phyloP scores from a whole-genome alignment of 1,284 basidiomycete genomes.

The Ustilago xerochloae region DNA sequence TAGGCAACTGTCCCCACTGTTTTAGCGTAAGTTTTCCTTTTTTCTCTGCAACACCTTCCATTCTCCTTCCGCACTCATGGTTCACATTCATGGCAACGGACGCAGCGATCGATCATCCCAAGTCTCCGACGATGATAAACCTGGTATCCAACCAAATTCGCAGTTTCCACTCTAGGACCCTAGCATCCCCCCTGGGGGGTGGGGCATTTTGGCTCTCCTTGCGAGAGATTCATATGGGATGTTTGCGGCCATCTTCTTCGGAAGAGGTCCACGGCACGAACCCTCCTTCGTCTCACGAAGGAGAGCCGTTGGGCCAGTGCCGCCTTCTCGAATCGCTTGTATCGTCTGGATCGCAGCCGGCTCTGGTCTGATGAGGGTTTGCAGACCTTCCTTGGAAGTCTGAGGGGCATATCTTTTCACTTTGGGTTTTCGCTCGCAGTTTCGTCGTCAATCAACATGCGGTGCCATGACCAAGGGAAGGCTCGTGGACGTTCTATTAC shows the following conservation, averaged over 20 bases:
- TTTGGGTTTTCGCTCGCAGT: not conserved
- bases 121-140: constrained; percentile 66
- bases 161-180: constrained; percentile 69
- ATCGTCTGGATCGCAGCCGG: constrained; percentile 67
- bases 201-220: constrained; percentile 65
- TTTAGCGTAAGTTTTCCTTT: constrained; percentile 28
- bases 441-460: constrained; percentile 10
- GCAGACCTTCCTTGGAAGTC: constrained; percentile 69
- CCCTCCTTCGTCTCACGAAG: constrained; percentile 59
- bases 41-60: not conserved
- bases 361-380: constrained; percentile 68
- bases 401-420: constrained; percentile 49
- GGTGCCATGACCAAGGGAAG: not conserved
- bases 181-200: constrained; percentile 56
- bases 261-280: constrained; percentile 65
- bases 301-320: constrained; percentile 65
- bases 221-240: constrained; percentile 62
- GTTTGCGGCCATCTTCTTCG: constrained; percentile 57
- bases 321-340: constrained; percentile 60
- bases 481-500: not conserved
- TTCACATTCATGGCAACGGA: too few relatives aligned
- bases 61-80: too few relatives aligned
- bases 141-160: constrained; percentile 69
- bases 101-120: not conserved
- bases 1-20: not conserved